Base-by-base conservation (phyloP, 306 rosid species). In the Gleditsia sinensis region DNA sequence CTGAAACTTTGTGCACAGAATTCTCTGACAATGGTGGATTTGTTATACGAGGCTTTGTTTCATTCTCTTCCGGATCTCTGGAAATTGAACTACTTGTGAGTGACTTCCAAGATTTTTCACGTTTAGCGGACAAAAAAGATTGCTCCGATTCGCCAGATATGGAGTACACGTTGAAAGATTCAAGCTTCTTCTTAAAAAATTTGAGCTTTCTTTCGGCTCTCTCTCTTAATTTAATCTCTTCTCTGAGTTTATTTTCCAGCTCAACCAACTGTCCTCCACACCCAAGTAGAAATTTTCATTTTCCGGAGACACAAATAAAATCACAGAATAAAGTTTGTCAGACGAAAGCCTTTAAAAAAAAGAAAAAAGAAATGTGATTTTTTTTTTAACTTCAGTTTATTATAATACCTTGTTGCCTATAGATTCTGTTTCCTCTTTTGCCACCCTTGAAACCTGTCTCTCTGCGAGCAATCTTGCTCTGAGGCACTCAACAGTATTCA, bases 391-490 rank as follows among this genome's bases (percentile, higher is more conserved):
- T 55, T n/a, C n/a, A n/a, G n/a, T n/a, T n/a, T 10, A 36, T 6
- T 36, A 3, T 42, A 1, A 33, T 72, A 91, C 97, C 87, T 80
- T 87, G 51, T 62, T 76, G 58, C 19, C 81, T 80, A 87, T 45
- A 59, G 76, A 61, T 46, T 87, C 84, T 37, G 80, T 87, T 61
- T 86, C 67, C 37, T 87, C 81, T 34, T 79, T 87, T 16, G 93
- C 95, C 5, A 65, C 45, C 74, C 59, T 86, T 57, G 97, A 91
- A 49, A 87, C 89, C 9, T 86, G 88, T 69, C 92, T 91, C 83
- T 91, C 93, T 28, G 93, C 95, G 2, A 86, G 85, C 75, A 91
- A 83, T 70, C 91, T 89, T 53, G 90, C 89, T 83, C 97, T 86
- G 36, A 91, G 82, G 78, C 87, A 84, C 77, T 91, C 90, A 21